phyloP scores from a whole-genome alignment of 2,329 filamentous ascomycete species.

The Pseudogymnoascus sp. region DNA sequence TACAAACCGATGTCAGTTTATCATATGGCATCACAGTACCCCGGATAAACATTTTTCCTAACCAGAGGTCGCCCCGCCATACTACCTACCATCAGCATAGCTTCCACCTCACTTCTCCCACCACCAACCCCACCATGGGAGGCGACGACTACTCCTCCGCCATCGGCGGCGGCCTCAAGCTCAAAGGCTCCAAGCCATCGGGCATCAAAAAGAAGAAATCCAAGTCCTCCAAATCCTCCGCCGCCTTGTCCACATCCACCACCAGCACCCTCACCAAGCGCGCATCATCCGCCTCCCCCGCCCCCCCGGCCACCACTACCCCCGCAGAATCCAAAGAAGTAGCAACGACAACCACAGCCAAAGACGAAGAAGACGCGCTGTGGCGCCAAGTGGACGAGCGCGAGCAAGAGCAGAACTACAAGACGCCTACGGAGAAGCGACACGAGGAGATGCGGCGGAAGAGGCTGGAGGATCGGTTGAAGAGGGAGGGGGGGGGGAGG shows the following conservation, averaged over 20 bases:
- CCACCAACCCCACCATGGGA: slow-evolving; percentile 43
- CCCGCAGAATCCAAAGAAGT: slow-evolving; percentile 29
- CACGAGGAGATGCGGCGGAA: slow-evolving; percentile 76
- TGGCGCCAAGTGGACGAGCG: slow-evolving; percentile 14
- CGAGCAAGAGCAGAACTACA: slow-evolving; percentile 37
- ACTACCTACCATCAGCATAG: neutral
- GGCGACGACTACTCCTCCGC: slow-evolving; percentile 64
- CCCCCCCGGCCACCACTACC: neutral
- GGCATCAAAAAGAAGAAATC: slow-evolving; percentile 57
- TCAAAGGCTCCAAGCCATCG: slow-evolving; percentile 61
- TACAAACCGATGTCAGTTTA: neutral
- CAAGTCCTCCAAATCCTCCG: slow-evolving; percentile 8
- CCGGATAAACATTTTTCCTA: slow-evolving; percentile 1
- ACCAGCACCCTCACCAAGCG: neutral
- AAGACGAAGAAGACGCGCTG: slow-evolving; percentile 39
- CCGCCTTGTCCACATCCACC: neutral
- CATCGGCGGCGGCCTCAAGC: slow-evolving; percentile 65
- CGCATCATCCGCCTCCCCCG: neutral
- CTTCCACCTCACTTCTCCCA: neutral
- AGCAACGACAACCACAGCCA: slow-evolving; percentile 31
- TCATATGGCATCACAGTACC: neutral
- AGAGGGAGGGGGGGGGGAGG: slow-evolving; percentile 59
- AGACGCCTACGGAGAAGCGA: slow-evolving; percentile 77
- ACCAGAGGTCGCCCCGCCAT: neutral
- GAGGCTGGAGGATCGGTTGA: slow-evolving; percentile 71